These are phyloP conservation scores for Yamadazyma sp. DNA, from an alignment of 1,139 yeast species.

Conservation along the genomic window DNA sequence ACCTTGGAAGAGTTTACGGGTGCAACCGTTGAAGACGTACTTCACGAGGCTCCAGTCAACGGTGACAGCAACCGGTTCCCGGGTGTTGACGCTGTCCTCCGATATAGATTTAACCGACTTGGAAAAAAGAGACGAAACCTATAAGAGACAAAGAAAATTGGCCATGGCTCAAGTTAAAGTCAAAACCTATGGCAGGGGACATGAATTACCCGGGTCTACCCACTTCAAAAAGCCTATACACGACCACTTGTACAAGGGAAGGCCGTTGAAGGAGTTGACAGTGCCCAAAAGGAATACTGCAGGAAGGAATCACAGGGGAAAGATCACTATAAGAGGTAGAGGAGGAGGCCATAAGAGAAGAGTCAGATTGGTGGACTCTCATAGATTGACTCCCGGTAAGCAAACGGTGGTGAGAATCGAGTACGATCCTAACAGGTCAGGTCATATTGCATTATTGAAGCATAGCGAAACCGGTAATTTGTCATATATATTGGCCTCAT, in stretches of 20 bases:
- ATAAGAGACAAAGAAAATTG: constrained; percentile 71
- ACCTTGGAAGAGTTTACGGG: constrained; percentile 6
- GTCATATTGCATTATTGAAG: constrained; percentile 85
- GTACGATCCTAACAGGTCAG: constrained; percentile 93
- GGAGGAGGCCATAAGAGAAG: constrained; percentile 97
- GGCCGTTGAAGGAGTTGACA: constrained; percentile 77
- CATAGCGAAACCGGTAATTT: constrained; percentile 61
- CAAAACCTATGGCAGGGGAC: constrained; percentile 71
- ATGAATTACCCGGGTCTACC: constrained; percentile 80
- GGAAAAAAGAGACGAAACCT: constrained; percentile 75
- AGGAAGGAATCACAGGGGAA: constrained; percentile 90
- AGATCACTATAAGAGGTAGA: constrained; percentile 87
- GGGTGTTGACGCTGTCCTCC: background rate
- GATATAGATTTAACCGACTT: constrained; percentile 51
- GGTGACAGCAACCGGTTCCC: background rate
- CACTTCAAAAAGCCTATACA: constrained; percentile 89
- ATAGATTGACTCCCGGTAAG: constrained; percentile 64
- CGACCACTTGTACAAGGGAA: constrained; percentile 82
- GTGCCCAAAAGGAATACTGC: constrained; percentile 70
- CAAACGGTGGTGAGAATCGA: constrained; percentile 87
- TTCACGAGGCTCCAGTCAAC: constrained; percentile 14
- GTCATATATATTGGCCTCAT: constrained; percentile 85
- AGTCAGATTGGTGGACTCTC: constrained; percentile 77
- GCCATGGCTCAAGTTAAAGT: constrained; percentile 69
- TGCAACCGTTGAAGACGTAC: constrained; percentile 5